Conservation (phyloP, 208 protist genomes). For the Porcisia deanei region DNA sequence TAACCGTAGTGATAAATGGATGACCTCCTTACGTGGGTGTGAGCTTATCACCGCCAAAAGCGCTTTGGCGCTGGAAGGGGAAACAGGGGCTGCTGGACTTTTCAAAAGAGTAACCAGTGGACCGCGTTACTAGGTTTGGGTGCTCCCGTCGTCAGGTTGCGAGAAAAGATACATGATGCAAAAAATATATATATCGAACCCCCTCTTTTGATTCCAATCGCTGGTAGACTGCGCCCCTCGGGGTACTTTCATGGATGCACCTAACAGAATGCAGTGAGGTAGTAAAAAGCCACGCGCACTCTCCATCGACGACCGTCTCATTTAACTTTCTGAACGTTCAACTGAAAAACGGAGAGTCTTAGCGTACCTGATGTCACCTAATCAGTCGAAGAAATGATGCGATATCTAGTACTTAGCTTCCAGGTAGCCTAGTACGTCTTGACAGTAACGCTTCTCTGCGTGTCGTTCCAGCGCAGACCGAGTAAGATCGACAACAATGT, state of each 20-base stretch:
- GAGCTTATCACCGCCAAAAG: neutral
- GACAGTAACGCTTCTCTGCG: slow-evolving; percentile 44
- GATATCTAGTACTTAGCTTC: slow-evolving; percentile 33
- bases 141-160: neutral
- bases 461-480: slow-evolving; percentile 49
- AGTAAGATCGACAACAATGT: slow-evolving; percentile 65
- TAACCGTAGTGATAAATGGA: neutral
- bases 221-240: neutral
- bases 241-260: neutral
- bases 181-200: neutral
- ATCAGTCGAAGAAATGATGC: neutral
- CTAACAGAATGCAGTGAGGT: neutral
- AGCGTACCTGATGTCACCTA: slow-evolving; percentile 10
- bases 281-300: neutral
- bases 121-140: neutral
- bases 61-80: neutral
- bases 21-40: neutral
- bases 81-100: neutral
- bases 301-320: no score
- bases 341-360: neutral
- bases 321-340: neutral
- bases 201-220: neutral
- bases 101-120: neutral
- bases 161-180: neutral
- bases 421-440: slow-evolving; percentile 50